Conservation (phyloP, 1,284 basidiomycete genomes). For the Trametes versicolor region DNA sequence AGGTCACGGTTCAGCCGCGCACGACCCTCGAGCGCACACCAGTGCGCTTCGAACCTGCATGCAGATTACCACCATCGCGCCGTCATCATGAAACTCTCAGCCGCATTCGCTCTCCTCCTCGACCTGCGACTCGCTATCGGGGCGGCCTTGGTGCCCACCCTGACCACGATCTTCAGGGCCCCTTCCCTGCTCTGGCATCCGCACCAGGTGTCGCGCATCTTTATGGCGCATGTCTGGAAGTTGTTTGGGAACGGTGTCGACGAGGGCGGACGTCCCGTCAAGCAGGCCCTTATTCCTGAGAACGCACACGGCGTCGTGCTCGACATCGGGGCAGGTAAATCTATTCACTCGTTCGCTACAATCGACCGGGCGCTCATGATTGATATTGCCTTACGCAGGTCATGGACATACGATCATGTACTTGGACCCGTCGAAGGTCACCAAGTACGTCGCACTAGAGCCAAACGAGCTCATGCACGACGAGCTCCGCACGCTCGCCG, state of each 20-base stretch:
- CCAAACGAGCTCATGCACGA: constrained; percentile 72
- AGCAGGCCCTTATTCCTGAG: constrained; percentile 59
- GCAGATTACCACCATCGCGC: background rate
- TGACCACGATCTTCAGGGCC: constrained; percentile 49
- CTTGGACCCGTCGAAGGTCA: constrained; percentile 62
- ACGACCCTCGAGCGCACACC: no score
- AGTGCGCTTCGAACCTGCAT: no score
- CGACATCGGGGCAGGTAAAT: constrained; percentile 73
- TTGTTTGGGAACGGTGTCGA: constrained; percentile 61
- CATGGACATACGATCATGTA: constrained; percentile 70
- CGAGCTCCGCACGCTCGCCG: constrained; percentile 58
- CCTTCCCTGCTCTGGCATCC: constrained; percentile 61
- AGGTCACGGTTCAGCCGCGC: no score
- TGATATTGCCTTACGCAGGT: no score
- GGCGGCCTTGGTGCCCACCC: constrained; percentile 58
- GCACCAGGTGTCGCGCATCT: constrained; percentile 56
- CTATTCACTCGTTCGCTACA: no score
- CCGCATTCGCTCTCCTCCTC: constrained; percentile 50
- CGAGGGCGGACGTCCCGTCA: constrained; percentile 51
- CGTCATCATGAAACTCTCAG: constrained; percentile 54
- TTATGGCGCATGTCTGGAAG: constrained; percentile 70
- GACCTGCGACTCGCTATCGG: constrained; percentile 53
- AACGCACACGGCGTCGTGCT: constrained; percentile 70
- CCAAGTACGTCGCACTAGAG: constrained; percentile 74
- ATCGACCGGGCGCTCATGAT: no score